Evolutionary conservation across 257 asterid species (phyloP), one percentile per base, ranked within the genome.

Genomic region (Rehmannia glutinosa): DNA sequence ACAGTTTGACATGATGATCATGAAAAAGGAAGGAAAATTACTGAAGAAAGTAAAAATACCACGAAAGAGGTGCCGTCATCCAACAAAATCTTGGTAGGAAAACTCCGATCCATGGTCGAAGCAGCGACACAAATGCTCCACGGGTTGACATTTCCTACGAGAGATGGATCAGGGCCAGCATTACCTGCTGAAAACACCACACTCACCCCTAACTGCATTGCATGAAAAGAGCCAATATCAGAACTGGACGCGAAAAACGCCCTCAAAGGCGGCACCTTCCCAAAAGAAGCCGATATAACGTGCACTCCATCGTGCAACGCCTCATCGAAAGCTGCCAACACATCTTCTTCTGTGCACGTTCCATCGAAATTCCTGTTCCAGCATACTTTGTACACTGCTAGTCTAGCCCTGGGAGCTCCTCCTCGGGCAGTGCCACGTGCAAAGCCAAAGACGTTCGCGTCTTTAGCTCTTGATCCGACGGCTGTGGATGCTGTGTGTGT

Each of bases 401-500:
- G 69, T 52, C 92, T 74, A 0, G 90, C 86, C 74, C 81, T 71
- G 13, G 95, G 95, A 5, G 92, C 86, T 24, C 95, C 95, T 0
- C 95, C 95, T 33, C 92, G 70, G 0, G 87, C 92, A 10, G 65
- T 66, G 4, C 92, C 92, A 0, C 16, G 35, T 0, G 75, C 90
- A 1, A 85, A 75, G 2, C 88, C 88, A 1, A 66, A 28, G 8
- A 79, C 20, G 8, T 71, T 62, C 0, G 76, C 83, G 12, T 62
- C 39, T 13, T 7, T 57, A 1, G 35, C 78, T 21, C 79, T 24
- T 0, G 89, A 75, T 16, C 92, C 95, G 1, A 73, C 87, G 0
- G 89, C 89, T 1, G 70, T 84, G 71, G 95, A 83, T 19, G 95
- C 87, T 0, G 89, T 81, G 77, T 87, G 91, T 2, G 89, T 87